Base-by-base conservation (phyloP, 1,284 basidiomycete genomes). In the Pterulicium gracile region DNA sequence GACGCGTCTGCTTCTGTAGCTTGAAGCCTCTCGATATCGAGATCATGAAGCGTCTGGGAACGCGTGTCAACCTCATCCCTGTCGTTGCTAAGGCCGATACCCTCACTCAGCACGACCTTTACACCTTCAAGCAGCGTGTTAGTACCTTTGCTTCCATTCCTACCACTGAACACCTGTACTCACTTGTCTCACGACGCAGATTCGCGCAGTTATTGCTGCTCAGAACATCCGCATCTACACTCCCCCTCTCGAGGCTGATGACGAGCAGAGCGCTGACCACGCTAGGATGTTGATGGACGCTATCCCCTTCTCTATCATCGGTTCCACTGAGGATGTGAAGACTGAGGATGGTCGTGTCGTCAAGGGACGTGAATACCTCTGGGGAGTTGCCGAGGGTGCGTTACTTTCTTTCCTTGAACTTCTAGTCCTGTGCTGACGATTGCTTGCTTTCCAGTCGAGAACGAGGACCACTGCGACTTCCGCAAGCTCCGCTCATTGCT, bases 391-490 rank as follows among this genome's bases (percentile, higher is more conserved):
- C 19, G 95, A 99, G 72, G 88, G 88, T 87, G 48, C 48, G 70
- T 66, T 46, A 44, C 34, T 19, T 22, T 23, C 45, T 39, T 42
- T 51, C 21, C 45, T 24, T 32, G 19, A 42, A 43, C 4, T 46
- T 41, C 22, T 18, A 17, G 22, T 23, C 20, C 40, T 40, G 19
- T 22, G 42, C 14, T 49, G 21, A 35, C 42, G 24, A 43, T 36
- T 40, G n/a, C n/a, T 49, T 36, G 44, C 42, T 22, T 41, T 48
- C 4, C 58, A 89, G 93, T 98, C 49, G 95, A 98, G 70, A 98
- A 98, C 62, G 95, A 98, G 70, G 85, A 88, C 62, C 95, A 99
- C 72, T 99, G 96, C 63, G 96, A 98, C 68, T 98, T 99, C 77
- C 91, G 90, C 68, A 98, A 98, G 70, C 76, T 99, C 47, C 89